Conservation (phyloP, 2,329 filamentous ascomycete species). For the Paecilomyces variotii region DNA sequence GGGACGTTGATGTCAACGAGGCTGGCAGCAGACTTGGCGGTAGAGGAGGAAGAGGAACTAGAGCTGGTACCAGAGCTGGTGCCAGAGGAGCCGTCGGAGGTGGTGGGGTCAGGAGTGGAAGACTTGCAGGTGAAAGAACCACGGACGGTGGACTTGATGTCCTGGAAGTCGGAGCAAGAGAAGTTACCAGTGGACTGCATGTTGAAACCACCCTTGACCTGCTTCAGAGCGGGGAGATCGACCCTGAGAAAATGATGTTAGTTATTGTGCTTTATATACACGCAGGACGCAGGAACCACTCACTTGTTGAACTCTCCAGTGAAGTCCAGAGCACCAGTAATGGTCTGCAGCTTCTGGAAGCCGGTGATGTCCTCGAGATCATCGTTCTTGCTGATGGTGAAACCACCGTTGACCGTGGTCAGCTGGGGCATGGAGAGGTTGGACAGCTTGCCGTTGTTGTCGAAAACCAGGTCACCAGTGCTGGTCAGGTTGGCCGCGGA, state of each 20-base stretch:
- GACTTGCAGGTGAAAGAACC: constrained; percentile 40
- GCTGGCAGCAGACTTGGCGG: constrained; percentile 25
- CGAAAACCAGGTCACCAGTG: constrained; percentile 48
- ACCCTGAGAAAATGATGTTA: constrained; percentile 46
- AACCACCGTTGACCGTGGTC: constrained; percentile 63
- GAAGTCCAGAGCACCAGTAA: constrained; percentile 76
- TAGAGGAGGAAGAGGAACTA: constrained; percentile 23
- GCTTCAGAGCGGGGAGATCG: constrained; percentile 55
- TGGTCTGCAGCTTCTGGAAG: constrained; percentile 59
- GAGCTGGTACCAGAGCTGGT: constrained; percentile 15
- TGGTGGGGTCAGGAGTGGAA: constrained; percentile 27
- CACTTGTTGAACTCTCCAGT: constrained; percentile 77
- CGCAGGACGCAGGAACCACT: constrained; percentile 32
- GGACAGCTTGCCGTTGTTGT: constrained; percentile 48
- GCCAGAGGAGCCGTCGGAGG: constrained; percentile 24
- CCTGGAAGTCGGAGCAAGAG: constrained; percentile 47
- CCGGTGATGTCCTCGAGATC: constrained; percentile 56
- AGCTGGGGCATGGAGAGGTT: constrained; percentile 73
- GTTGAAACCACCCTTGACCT: constrained; percentile 66
- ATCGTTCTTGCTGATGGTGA: constrained; percentile 88
- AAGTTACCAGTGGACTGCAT: constrained; percentile 60
- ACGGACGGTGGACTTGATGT: constrained; percentile 36
- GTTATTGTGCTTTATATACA: not conserved
- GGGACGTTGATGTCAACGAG: constrained; percentile 27
- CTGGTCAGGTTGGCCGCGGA: constrained; percentile 39